Evolutionary conservation across 1,139 yeast genomes (phyloP), one percentile per base, ranked within the genome.

Genomic region (Hemisphaericaspora xylofermentans): DNA sequence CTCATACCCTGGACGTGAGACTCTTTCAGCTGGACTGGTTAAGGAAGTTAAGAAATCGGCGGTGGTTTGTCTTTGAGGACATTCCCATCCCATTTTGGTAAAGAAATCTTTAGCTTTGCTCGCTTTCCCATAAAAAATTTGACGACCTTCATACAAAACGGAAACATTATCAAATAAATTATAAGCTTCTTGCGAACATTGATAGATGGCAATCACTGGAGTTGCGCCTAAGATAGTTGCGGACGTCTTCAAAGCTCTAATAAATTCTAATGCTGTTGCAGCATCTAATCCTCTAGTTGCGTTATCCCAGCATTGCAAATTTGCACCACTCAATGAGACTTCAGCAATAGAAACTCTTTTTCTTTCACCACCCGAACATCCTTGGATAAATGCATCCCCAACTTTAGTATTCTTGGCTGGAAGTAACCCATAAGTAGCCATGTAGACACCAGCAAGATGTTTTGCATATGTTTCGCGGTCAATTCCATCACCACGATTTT

Each of bases 31-130:
- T 8, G 95, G 91, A 52, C 82, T 82, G 3, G 95, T 84, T 40
- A 87, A 68, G 1, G 93, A 80, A 2, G 95, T 87, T 55, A 88
- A 68, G 61, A 78, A 87, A 59, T 87, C 95, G 15, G 89, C 87
- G 44, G 91, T 82, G 9, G 94, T 83, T 64, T 84, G 88, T 60
- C 95, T 79, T 27, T 74, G 70, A 32, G 86, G 84, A 54, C 88
- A 84, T 10, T 71, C 58, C 49, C 63, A 76, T 9, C 81, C 81
- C 75, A 74, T 64, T 15, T 59, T 57, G 38, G 58, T 57, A 42
- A 76, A 76, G 52, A 56, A 77, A 3, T 52, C 57, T 51, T 68
- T 74, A 1, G 81, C 82, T 13, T 57, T 51, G 28, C 58, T 58
- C 8, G 80, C 72, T 33, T 76, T 74, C 46, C 96, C 96, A 54